Base-by-base conservation (phyloP, 345 rosid genomes). In the Luvunga scandens region DNA sequence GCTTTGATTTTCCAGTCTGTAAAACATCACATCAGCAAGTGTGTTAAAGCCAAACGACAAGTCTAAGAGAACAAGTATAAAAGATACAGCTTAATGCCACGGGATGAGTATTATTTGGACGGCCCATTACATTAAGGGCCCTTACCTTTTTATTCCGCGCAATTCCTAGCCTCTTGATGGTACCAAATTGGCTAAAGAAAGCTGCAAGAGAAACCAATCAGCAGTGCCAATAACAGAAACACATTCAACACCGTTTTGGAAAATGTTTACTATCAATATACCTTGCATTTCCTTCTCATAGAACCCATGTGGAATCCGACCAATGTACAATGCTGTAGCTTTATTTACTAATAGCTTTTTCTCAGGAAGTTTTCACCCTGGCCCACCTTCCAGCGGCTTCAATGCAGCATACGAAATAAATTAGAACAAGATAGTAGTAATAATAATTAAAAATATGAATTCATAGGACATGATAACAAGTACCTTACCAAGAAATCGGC, bases 1-100 rank as follows among this genome's bases (percentile, higher is more conserved):
- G 99, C 87, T 89, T 96, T 0, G 98, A 94, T 75, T 88, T 94
- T 77, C 99, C 98, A 57, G 98, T 94, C 98, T 94, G 90, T 22
- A n/a, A 76, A 83, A 79, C 25, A 79, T 81, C 61, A 57, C 18
- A 75, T 24, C 18, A 10, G 39, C 6, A 66, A 38, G 56, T 69
- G 16, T 31, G 39, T 9, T 16, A 62, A 45, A 10, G 38, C 19
- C 36, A 81, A 53, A 53, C 22, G 18, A 18, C 0, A 18, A 18
- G 57, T 18, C 0, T 53, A 18, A 18, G 21, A 5, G 57, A 53
- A 5, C 8, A 14, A 16, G 60, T 16, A 18, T 24, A 3, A 12
- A 73, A 60, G 1, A 57, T 24, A 36, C 0, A 30, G 4, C 4
- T 34, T 72, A 39, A 39, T 39, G 45, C 9, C 45, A 39, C 0